Percentiles rank a stretch among this genome's conserved stretches.
phyloP scores from a whole-genome alignment of 2,329 filamentous ascomycete genomes.

The Hawksworthiomyces lignivorus region DNA sequence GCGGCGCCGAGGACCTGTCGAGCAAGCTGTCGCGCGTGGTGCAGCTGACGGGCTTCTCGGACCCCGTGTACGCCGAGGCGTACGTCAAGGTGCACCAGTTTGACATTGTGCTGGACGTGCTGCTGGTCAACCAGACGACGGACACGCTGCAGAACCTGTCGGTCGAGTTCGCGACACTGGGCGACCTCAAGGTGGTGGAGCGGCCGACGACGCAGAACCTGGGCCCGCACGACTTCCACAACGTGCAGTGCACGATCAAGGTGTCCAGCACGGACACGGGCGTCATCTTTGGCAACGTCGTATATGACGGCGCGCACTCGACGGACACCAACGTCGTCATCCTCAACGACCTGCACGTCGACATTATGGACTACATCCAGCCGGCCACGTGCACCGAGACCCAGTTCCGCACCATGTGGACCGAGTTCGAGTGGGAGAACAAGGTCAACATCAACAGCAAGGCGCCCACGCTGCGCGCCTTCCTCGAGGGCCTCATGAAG shows the following conservation, averaged over 20 bases:
- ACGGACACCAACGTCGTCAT: constrained; percentile 96
- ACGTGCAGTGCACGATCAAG: constrained; percentile 97
- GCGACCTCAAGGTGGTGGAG: constrained; percentile 96
- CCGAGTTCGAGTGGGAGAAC: constrained; percentile 99
- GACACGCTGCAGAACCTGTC: constrained; percentile 96
- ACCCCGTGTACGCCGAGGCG: constrained; percentile 96
- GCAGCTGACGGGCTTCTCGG: constrained; percentile 95
- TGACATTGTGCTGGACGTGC: constrained; percentile 92
- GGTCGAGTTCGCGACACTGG: constrained; percentile 96
- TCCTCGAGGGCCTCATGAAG: constrained; percentile 90
- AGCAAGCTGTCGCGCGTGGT: constrained; percentile 95
- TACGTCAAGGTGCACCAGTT: constrained; percentile 99
- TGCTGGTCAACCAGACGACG: constrained; percentile 93
- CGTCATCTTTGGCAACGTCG: constrained; percentile 97
- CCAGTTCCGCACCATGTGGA: constrained; percentile 99
- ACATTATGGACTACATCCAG: constrained; percentile 99
- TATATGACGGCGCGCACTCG: constrained; percentile 88
- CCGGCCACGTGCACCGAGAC: constrained; percentile 94
- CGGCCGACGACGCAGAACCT: constrained; percentile 93
- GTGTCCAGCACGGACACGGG: constrained; percentile 89
- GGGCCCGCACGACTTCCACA: constrained; percentile 91
- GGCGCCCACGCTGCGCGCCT: constrained; percentile 82
- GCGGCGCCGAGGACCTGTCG: constrained; percentile 69
- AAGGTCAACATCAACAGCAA: constrained; percentile 99
- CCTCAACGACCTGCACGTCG: constrained; percentile 93